A percentile compares a stretch with the other conserved stretches of the same genome.
Evolutionary conservation across 140 eudicot genomes (phyloP).

Genomic region (Anethum foeniculum): DNA sequence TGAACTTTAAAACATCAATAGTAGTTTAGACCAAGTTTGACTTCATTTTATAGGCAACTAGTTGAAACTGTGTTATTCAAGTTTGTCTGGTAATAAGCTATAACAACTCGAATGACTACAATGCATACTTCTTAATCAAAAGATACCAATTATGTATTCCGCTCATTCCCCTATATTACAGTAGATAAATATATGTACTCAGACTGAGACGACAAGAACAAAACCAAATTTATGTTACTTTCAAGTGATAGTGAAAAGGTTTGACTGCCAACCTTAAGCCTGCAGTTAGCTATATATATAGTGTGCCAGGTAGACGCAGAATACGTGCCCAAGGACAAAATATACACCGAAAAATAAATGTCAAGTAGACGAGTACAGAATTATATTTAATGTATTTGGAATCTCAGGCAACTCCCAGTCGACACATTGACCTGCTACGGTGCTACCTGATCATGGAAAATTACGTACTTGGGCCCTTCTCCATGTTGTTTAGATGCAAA

Average conservation of each 20-base stretch:
- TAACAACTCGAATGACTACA: neutral
- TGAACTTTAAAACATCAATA: neutral
- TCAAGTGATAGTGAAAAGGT: neutral
- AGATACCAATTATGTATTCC: neutral
- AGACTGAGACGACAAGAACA: neutral
- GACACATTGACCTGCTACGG: neutral
- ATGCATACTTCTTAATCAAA: neutral
- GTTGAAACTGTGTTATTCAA: neutral
- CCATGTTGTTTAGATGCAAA: neutral
- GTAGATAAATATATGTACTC: neutral
- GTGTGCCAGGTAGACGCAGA: neutral
- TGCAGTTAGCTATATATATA: neutral
- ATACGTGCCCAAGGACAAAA: neutral
- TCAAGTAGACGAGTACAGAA: neutral
- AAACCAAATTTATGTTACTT: neutral
- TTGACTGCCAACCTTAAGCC: neutral
- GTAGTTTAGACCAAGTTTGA: neutral
- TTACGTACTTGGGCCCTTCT: neutral
- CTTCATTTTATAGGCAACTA: neutral
- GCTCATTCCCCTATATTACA: neutral
- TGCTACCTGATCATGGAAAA: neutral
- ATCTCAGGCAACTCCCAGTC: neutral
- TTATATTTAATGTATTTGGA: neutral
- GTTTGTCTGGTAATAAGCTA: neutral
- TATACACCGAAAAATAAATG: neutral